Conservation (phyloP, 495 filamentous ascomycete genomes). For the Glutinoglossum americanum region DNA sequence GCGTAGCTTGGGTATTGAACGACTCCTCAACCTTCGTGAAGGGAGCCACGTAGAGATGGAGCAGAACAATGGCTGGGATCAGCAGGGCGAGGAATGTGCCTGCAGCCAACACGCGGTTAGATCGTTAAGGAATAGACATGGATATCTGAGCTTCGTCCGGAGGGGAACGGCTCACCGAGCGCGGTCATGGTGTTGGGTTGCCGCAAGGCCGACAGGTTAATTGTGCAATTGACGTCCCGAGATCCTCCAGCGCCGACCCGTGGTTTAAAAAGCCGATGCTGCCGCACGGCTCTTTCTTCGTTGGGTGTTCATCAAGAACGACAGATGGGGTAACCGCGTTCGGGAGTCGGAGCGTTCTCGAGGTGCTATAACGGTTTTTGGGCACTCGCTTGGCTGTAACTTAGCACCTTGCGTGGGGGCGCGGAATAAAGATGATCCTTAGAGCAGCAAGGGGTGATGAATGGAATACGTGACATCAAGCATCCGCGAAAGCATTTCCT, state of each 20-base stretch:
- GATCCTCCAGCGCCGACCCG: not conserved
- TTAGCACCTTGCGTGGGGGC: too few relatives aligned
- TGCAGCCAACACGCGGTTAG: constrained; percentile 10
- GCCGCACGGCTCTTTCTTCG: not conserved
- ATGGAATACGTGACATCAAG: not conserved
- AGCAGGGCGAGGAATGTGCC: constrained; percentile 30
- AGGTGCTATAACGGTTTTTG: too few relatives aligned
- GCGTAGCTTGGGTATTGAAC: constrained; percentile 88
- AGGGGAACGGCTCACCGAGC: not conserved
- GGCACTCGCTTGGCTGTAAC: too few relatives aligned
- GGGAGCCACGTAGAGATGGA: constrained; percentile 60
- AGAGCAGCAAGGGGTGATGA: not conserved
- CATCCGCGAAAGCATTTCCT: not conserved
- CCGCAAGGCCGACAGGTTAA: too few relatives aligned
- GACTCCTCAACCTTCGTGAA: constrained; percentile 99
- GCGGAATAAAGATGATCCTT: too few relatives aligned
- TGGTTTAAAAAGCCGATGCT: not conserved
- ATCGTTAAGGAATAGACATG: too few relatives aligned
- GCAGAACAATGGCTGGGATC: constrained; percentile 42
- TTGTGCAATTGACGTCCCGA: not conserved
- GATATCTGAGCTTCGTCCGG: not conserved
- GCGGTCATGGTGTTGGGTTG: not conserved
- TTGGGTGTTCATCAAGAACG: not conserved
- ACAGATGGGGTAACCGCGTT: not conserved
- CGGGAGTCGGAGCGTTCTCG: too few relatives aligned